Evolutionary conservation across 2,329 filamentous ascomycete species (phyloP).

Genomic region (Penicillium olsonii): DNA sequence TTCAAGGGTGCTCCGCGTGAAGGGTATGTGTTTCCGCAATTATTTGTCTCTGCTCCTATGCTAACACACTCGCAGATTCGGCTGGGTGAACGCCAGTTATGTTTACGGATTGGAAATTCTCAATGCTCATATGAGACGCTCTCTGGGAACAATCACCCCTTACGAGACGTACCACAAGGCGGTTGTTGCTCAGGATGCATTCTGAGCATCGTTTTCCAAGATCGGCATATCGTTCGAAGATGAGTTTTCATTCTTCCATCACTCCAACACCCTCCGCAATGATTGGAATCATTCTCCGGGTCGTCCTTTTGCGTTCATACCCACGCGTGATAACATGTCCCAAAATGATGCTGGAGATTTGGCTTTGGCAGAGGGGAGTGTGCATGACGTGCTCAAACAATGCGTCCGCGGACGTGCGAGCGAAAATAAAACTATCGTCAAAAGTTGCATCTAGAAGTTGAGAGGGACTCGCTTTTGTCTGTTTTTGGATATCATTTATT

Average conservation of each 20-base stretch:
- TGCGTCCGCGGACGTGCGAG: neutral
- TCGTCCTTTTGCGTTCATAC: too few species aligned
- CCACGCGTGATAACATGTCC: too few species aligned
- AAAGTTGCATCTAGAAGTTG: conserved; percentile 4
- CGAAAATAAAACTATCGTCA: neutral
- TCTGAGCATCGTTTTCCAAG: conserved; percentile 9
- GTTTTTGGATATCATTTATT: neutral
- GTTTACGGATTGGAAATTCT: conserved; percentile 89
- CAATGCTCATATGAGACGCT: conserved; percentile 84
- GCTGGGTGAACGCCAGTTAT: conserved; percentile 98
- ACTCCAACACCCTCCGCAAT: too few species aligned
- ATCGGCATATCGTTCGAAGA: neutral
- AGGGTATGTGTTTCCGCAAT: conserved; percentile 65
- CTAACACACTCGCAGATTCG: conserved; percentile 65
- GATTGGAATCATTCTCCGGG: too few species aligned
- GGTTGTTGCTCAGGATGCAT: conserved; percentile 38
- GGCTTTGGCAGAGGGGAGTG: too few species aligned
- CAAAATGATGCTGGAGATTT: too few species aligned
- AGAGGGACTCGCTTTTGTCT: neutral
- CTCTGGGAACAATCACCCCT: conserved; percentile 81
- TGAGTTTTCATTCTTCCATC: too few species aligned
- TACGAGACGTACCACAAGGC: conserved; percentile 81
- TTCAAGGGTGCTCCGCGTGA: conserved; percentile 96
- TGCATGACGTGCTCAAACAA: too few species aligned
- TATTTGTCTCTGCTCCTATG: conserved; percentile 4